phyloP scores from a whole-genome alignment of 164 flowering plant species.

The Magnolia sinica region DNA sequence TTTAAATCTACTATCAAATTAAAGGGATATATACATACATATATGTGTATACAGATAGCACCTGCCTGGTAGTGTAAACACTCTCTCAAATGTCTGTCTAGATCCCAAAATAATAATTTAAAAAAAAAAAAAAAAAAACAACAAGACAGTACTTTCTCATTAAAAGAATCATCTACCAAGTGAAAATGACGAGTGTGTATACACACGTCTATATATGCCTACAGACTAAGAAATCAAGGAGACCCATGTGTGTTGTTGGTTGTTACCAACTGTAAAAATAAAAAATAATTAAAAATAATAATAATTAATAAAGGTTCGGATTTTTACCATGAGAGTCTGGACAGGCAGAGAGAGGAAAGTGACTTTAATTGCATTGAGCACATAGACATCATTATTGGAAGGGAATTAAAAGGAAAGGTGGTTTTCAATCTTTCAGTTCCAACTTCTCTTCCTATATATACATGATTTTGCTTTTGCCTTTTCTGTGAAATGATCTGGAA shows the following conservation, averaged over 20 bases:
- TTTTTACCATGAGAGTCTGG: slow-evolving; percentile 19
- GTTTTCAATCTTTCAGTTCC: slow-evolving; percentile 24
- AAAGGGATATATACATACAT: neutral
- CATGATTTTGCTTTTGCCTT: slow-evolving; percentile 32
- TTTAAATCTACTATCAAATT: neutral
- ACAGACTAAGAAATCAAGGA: slow-evolving; percentile 8
- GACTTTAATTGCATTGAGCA: slow-evolving; percentile 21
- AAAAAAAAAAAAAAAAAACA: neutral
- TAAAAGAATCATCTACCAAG: too few relatives aligned
- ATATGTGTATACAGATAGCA: neutral
- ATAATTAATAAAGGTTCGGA: neutral
- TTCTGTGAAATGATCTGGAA: slow-evolving; percentile 39
- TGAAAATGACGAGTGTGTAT: too few relatives aligned
- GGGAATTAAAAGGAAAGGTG: slow-evolving; percentile 35
- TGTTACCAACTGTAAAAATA: slow-evolving; percentile 29
- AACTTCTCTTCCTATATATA: slow-evolving; percentile 25
- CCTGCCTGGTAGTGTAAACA: neutral
- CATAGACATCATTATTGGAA: slow-evolving; percentile 44
- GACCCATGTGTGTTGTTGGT: slow-evolving; percentile 23
- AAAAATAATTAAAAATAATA: slow-evolving; percentile 2
- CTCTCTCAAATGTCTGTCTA: neutral
- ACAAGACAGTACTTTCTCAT: neutral
- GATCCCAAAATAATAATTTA: neutral
- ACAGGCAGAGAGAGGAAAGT: slow-evolving; percentile 20
- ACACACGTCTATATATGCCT: too few relatives aligned